Conservation (phyloP, 2,329 filamentous ascomycete genomes). For the Trichophyton simii region DNA sequence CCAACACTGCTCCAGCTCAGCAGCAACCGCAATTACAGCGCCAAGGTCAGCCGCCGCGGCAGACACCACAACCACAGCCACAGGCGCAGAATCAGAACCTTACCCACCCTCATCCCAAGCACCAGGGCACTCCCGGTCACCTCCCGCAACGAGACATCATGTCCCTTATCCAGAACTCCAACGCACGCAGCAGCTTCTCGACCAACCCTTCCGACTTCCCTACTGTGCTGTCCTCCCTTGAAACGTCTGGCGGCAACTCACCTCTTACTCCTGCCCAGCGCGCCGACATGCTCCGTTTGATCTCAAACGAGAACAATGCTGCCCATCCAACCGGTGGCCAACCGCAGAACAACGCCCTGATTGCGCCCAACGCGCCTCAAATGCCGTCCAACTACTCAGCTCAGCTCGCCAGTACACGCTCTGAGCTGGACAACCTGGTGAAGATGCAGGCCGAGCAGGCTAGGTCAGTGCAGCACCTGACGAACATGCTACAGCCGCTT, state of each 20-base stretch:
- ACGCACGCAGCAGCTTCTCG: constrained; percentile 30
- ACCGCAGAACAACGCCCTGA: constrained; percentile 43
- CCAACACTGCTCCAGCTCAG: constrained; percentile 5
- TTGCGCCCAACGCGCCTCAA: constrained; percentile 42
- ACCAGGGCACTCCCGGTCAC: constrained; percentile 8
- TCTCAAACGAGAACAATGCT: constrained; percentile 35
- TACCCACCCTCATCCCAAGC: constrained; percentile 6
- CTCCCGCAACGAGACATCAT: constrained; percentile 35
- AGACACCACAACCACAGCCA: neutral
- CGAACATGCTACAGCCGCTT: constrained; percentile 61
- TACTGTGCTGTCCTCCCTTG: constrained; percentile 34
- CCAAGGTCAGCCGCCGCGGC: neutral
- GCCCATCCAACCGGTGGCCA: constrained; percentile 26
- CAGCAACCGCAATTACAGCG: constrained; percentile 1
- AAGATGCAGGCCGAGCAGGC: constrained; percentile 70
- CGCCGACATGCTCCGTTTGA: constrained; percentile 37
- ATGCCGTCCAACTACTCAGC: constrained; percentile 39
- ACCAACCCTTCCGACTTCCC: constrained; percentile 33
- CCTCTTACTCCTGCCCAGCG: constrained; percentile 34
- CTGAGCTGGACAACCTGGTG: constrained; percentile 66
- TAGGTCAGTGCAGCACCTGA: constrained; percentile 61
- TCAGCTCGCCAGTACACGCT: constrained; percentile 51
- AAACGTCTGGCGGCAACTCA: constrained; percentile 30
- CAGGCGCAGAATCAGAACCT: neutral
- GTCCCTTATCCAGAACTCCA: constrained; percentile 37